Conservation (phyloP, 2,329 filamentous ascomycete genomes). For the Calycina herbarum region DNA sequence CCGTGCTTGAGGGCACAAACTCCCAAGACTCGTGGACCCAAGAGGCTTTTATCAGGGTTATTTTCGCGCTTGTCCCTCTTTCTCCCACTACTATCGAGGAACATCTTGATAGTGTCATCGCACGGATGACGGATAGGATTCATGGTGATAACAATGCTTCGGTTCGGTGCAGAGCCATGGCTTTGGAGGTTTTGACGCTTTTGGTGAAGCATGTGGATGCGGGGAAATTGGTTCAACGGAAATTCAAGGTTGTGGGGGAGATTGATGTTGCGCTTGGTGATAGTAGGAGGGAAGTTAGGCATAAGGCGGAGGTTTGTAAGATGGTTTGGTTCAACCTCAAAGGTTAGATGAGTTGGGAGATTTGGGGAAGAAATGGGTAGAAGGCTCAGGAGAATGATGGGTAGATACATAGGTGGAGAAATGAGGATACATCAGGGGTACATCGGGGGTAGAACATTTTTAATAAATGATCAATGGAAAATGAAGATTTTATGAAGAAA, state of each 20-base stretch:
- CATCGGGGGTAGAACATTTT: no score
- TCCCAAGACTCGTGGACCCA: constrained; percentile 30
- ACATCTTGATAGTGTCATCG: constrained; percentile 34
- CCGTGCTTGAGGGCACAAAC: constrained; percentile 31
- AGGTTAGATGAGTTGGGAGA: not conserved
- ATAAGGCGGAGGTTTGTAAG: constrained; percentile 29
- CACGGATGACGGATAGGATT: constrained; percentile 33
- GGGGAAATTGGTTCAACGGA: constrained; percentile 21
- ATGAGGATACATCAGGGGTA: not conserved
- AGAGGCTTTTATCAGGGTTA: constrained; percentile 26
- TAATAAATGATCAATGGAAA: no score
- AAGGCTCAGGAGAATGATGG: no score
- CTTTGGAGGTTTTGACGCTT: constrained; percentile 33
- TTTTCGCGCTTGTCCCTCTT: constrained; percentile 27
- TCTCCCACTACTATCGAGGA: constrained; percentile 20
- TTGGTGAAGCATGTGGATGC: constrained; percentile 26
- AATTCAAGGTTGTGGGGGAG: constrained; percentile 27
- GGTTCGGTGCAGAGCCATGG: constrained; percentile 25
- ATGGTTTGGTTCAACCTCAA: constrained; percentile 32
- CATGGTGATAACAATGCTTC: constrained; percentile 29
- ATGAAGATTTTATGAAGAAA: no score
- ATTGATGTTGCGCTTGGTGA: constrained; percentile 33
- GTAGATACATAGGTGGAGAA: not conserved
- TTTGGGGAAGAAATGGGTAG: not conserved
- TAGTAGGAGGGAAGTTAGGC: constrained; percentile 29